Percentiles rank a stretch among this genome's conserved stretches.
Evolutionary conservation across 2,329 filamentous ascomycete genomes (phyloP).

Genomic region (Pseudocercospora vitis): DNA sequence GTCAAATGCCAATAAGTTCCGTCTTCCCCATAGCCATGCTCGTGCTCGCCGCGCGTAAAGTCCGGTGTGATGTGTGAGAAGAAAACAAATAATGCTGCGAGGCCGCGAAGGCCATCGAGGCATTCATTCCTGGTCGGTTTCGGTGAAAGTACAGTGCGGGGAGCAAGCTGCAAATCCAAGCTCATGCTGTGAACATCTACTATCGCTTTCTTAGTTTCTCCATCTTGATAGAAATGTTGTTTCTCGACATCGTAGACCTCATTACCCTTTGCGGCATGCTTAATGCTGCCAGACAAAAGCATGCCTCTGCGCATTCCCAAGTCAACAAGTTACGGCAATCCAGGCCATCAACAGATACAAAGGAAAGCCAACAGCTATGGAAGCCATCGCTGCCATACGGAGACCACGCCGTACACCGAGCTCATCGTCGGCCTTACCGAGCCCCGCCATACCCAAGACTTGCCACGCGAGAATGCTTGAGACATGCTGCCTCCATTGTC

Average conservation of each 20-base stretch:
- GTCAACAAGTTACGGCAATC: too few relatives aligned
- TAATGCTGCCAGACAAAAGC: too few relatives aligned
- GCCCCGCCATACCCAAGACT: too few relatives aligned
- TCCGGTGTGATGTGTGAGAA: conserved; percentile 54
- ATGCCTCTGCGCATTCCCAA: too few relatives aligned
- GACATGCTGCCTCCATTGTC: too few relatives aligned
- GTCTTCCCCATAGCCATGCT: conserved; percentile 38
- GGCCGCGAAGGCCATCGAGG: conserved; percentile 63
- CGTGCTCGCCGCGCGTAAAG: conserved; percentile 42
- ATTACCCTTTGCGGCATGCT: too few relatives aligned
- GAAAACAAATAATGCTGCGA: conserved; percentile 66
- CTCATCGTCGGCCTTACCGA: too few relatives aligned
- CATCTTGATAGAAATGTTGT: conserved; percentile 36
- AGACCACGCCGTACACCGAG: too few relatives aligned
- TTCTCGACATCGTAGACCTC: background rate
- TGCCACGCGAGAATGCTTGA: too few relatives aligned
- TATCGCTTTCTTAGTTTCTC: background rate
- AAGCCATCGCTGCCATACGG: too few relatives aligned
- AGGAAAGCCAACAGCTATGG: too few relatives aligned
- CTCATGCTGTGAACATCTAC: background rate
- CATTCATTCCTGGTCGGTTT: conserved; percentile 45
- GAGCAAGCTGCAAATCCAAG: background rate
- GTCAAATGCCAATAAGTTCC: conserved; percentile 49
- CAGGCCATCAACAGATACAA: too few relatives aligned
- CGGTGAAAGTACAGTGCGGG: background rate